Evolutionary conservation across 331 rosid species (phyloP).

Genomic region (Quercus lobata): DNA sequence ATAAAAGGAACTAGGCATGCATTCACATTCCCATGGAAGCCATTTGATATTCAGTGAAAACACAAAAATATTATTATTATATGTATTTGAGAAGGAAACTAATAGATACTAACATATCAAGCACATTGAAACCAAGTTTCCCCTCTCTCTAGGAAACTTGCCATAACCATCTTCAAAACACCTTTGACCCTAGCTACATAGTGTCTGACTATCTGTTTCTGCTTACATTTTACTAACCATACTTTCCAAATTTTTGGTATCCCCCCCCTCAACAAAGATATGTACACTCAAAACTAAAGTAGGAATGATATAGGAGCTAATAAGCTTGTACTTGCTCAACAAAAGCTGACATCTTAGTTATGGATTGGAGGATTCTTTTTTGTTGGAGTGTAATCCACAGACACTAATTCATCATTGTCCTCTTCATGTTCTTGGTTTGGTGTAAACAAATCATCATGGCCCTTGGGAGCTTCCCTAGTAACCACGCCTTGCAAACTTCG

Average conservation of each 20-base stretch:
- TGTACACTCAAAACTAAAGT: background rate
- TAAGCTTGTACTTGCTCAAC: conserved; percentile 8
- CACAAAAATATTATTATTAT: background rate
- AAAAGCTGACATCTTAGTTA: conserved; percentile 31
- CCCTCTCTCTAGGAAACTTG: background rate
- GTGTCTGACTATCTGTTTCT: background rate
- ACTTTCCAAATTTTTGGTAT: background rate
- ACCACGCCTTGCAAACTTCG: conserved; percentile 41
- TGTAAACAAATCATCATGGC: conserved; percentile 3
- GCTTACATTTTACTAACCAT: background rate
- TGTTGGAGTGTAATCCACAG: conserved; percentile 77
- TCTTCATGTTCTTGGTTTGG: conserved; percentile 29
- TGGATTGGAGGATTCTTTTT: conserved; percentile 74
- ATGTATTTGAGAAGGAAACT: background rate
- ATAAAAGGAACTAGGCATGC: background rate
- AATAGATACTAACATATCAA: background rate
- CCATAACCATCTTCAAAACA: background rate
- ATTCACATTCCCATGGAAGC: background rate
- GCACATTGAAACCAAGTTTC: too few species aligned
- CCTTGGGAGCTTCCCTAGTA: conserved; percentile 21
- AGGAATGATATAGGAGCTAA: background rate
- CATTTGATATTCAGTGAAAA: background rate
- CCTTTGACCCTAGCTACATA: background rate
- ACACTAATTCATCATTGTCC: conserved; percentile 32
- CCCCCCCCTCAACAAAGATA: background rate